Percentiles rank a stretch among this genome's conserved stretches.
These are phyloP conservation scores for Dothistroma septosporum DNA, from an alignment of 2,329 filamentous ascomycete species.

Conservation along the genomic window DNA sequence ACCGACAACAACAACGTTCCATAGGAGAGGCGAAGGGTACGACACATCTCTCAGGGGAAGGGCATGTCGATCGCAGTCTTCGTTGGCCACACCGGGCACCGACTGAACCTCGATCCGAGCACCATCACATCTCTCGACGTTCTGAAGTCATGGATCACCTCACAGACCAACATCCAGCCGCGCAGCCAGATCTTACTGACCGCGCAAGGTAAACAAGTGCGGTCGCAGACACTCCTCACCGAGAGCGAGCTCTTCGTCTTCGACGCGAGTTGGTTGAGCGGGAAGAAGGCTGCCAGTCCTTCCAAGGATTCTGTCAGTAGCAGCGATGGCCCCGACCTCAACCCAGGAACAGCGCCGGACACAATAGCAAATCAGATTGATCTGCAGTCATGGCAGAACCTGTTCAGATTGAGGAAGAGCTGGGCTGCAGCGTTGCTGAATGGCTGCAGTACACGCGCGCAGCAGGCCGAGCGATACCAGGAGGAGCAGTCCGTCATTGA, in stretches of 20 bases:
- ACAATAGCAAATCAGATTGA: constrained; percentile 74
- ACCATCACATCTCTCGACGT: constrained; percentile 77
- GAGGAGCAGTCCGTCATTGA: constrained; percentile 71
- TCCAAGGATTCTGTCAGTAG: constrained; percentile 41
- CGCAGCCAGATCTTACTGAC: constrained; percentile 86
- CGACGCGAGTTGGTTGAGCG: constrained; percentile 59
- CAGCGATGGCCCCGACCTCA: constrained; percentile 48
- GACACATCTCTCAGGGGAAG: neutral
- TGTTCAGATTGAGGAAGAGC: constrained; percentile 73
- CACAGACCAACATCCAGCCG: constrained; percentile 66
- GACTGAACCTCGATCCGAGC: constrained; percentile 71
- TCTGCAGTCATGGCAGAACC: constrained; percentile 78
- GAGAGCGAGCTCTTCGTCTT: constrained; percentile 94
- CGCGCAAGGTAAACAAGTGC: constrained; percentile 75
- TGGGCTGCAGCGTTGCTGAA: constrained; percentile 73
- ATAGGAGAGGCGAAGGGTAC: neutral
- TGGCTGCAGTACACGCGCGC: constrained; percentile 63
- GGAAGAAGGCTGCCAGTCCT: constrained; percentile 28
- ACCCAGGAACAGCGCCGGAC: constrained; percentile 66
- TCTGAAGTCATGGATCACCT: constrained; percentile 75
- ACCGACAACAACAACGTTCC: neutral
- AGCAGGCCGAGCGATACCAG: constrained; percentile 61
- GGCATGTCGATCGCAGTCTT: constrained; percentile 41
- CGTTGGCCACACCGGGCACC: constrained; percentile 88
- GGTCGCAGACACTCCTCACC: constrained; percentile 70